phyloP scores from a whole-genome alignment of 805 yeast species.

The Candida sithepensis region DNA sequence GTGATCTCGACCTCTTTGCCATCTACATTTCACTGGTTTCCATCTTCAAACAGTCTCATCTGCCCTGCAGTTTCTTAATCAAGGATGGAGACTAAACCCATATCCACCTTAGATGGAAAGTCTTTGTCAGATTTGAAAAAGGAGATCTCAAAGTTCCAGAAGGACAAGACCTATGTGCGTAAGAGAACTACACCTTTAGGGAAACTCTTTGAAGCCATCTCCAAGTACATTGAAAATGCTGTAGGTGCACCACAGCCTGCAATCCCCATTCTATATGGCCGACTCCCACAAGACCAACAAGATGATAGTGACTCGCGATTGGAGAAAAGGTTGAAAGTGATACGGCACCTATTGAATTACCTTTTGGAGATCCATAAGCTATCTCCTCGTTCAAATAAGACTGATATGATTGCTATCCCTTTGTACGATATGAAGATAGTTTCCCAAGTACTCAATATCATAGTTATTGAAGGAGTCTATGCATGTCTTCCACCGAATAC shows the following conservation, averaged over 20 bases:
- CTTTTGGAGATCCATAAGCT: slow-evolving; percentile 38
- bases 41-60: too few relatives aligned
- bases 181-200: slow-evolving; percentile 31
- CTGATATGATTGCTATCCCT: slow-evolving; percentile 58
- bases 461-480: slow-evolving; percentile 70
- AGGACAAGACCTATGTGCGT: slow-evolving; percentile 23
- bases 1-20: too few relatives aligned
- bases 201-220: slow-evolving; percentile 27
- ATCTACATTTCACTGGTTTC: too few relatives aligned
- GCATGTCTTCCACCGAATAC: slow-evolving; percentile 53
- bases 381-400: slow-evolving; percentile 29
- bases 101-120: slow-evolving; percentile 6
- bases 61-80: not conserved
- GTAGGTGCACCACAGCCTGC: slow-evolving; percentile 1
- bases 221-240: slow-evolving; percentile 12
- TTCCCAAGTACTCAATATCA: slow-evolving; percentile 56
- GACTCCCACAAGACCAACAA: not conserved
- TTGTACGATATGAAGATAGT: slow-evolving; percentile 80
- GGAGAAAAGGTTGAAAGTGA: slow-evolving; percentile 23
- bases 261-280: not conserved
- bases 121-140: slow-evolving; percentile 18
- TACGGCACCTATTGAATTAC: slow-evolving; percentile 34
- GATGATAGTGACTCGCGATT: not conserved
- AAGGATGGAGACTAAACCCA: slow-evolving; percentile 1
- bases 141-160: slow-evolving; percentile 21